Conservation (phyloP, 1,139 yeast species). For the Blastobotrys capitulatus region DNA sequence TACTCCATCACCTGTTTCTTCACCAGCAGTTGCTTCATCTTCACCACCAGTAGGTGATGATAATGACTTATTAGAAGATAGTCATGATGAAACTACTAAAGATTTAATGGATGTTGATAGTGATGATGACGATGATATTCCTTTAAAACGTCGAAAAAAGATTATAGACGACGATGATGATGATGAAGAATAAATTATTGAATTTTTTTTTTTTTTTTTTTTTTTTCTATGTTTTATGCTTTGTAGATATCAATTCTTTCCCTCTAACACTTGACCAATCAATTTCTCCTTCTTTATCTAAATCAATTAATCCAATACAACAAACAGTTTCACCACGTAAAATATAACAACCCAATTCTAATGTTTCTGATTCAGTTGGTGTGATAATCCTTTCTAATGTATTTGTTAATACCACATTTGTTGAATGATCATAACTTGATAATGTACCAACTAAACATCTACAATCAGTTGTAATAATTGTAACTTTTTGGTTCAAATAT, state of each 20-base stretch:
- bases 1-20: background rate
- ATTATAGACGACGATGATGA: conserved; percentile 18
- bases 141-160: conserved; percentile 8
- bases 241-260: conserved; percentile 19
- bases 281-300: conserved; percentile 41
- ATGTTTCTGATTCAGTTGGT: conserved; percentile 44
- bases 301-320: conserved; percentile 66
- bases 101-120: background rate
- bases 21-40: background rate
- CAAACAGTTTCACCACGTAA: conserved; percentile 83
- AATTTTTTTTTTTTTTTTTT: too few species aligned
- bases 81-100: conserved; percentile 8
- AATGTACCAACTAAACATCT: conserved; percentile 54
- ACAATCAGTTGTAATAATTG: conserved; percentile 82
- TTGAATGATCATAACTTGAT: conserved; percentile 76
- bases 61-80: conserved; percentile 14
- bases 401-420: conserved; percentile 61
- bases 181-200: conserved; percentile 17
- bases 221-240: conserved; percentile 22
- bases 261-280: conserved; percentile 51
- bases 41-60: conserved; percentile 7
- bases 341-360: conserved; percentile 58
- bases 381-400: conserved; percentile 50
- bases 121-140: background rate
- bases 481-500: conserved; percentile 41